Evolutionary conservation across 1,284 basidiomycete species (phyloP).

Genomic region (Ceratobasidium sp.): DNA sequence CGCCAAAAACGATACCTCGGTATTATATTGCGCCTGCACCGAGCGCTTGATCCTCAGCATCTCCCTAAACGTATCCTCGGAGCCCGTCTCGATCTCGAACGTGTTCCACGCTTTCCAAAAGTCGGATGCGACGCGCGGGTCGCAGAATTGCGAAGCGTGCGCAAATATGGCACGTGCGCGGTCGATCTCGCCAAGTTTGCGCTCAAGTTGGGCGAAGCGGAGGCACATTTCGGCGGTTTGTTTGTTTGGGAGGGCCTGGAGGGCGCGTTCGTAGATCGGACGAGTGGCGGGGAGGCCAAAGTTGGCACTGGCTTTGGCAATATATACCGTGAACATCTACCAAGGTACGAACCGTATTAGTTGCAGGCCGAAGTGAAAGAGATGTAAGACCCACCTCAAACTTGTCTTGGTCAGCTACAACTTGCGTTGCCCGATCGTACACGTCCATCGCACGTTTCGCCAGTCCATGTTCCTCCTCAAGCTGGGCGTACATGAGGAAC

Average conservation of each 20-base stretch:
- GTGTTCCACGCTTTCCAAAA: constrained; percentile 98
- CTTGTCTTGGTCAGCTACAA: constrained; percentile 89
- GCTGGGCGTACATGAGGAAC: constrained; percentile 93
- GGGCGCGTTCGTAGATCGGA: constrained; percentile 96
- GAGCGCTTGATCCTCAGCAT: constrained; percentile 98
- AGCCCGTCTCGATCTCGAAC: constrained; percentile 98
- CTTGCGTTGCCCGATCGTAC: constrained; percentile 90
- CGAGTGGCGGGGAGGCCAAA: constrained; percentile 96
- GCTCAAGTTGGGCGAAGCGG: constrained; percentile 94
- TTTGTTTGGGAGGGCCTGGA: constrained; percentile 90
- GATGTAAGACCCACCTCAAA: constrained; percentile 77
- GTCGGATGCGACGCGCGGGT: constrained; percentile 86
- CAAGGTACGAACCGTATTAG: background rate
- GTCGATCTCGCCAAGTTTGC: constrained; percentile 99
- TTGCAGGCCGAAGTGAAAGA: background rate
- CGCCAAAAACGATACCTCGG: constrained; percentile 88
- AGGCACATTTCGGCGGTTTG: constrained; percentile 99
- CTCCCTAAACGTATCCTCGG: constrained; percentile 96
- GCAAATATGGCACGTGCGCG: constrained; percentile 96
- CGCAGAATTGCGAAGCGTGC: constrained; percentile 98
- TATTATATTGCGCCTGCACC: constrained; percentile 99
- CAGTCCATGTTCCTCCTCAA: constrained; percentile 95
- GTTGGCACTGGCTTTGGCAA: constrained; percentile 95
- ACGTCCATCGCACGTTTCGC: constrained; percentile 97
- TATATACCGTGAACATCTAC: constrained; percentile 96